phyloP scores from a whole-genome alignment of 73 alveolate genomes.

The Tetrahymena borealis region DNA sequence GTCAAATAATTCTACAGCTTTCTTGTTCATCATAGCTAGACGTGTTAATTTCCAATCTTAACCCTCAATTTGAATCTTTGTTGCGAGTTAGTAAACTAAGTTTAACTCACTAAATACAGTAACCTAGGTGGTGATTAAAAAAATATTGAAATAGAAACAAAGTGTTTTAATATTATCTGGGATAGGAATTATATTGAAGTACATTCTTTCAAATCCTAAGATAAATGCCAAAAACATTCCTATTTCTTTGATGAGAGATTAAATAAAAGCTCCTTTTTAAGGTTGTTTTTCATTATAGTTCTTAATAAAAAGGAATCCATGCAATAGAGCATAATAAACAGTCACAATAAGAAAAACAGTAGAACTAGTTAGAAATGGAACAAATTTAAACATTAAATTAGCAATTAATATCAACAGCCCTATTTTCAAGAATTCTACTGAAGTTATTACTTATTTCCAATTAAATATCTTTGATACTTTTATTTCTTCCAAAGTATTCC shows the following conservation, averaged over 20 bases:
- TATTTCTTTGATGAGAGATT: too few relatives aligned
- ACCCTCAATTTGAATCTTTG: background rate
- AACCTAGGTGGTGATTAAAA: background rate
- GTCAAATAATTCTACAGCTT: background rate
- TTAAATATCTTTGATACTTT: background rate
- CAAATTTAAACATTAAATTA: background rate
- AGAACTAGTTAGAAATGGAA: background rate
- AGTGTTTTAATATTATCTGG: too few relatives aligned
- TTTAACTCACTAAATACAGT: background rate
- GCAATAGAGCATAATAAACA: too few relatives aligned
- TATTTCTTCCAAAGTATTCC: background rate
- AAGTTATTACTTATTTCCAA: background rate
- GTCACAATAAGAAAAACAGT: background rate
- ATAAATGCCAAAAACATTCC: too few relatives aligned
- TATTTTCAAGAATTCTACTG: background rate
- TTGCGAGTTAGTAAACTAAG: background rate
- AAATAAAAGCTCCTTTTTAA: too few relatives aligned
- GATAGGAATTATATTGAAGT: too few relatives aligned
- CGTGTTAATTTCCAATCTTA: background rate
- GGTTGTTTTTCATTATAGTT: too few relatives aligned
- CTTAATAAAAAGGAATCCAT: too few relatives aligned
- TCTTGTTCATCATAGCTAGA: background rate
- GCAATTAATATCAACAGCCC: background rate
- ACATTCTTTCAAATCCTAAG: too few relatives aligned
- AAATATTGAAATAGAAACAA: too few relatives aligned